Base-by-base conservation (phyloP, 257 asterid genomes). In the Solanum gandarillasii region DNA sequence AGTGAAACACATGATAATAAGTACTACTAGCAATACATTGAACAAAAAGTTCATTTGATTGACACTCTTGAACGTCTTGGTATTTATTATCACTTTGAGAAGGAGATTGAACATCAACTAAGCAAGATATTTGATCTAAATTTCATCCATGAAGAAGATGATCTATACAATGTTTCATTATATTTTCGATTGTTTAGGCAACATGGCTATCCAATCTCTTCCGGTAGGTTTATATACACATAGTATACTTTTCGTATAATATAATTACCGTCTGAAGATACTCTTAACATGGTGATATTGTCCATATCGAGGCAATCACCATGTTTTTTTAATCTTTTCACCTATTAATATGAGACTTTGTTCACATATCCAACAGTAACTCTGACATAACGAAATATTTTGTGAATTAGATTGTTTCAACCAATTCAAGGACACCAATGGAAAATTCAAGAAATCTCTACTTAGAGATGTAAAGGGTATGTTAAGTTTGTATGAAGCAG, bases 1-100 rank as follows among this genome's bases (percentile, higher is more conserved):
- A 76, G 67, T 68, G 20, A 83, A 52, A 39, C 38, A 62, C 38
- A 87, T 82, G 89, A 39, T 87, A 68, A 43, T 12, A 16, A 35
- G 20, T 39, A 35, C 7, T 27, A 79, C 9, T 14, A 16, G 12
- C 12, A 62, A 7, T 83, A 18, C 4, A 6, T 25, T 25, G 11
- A 20, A 6, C 55, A 87, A 18, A 87, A 65, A n/a, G 10, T 82
- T 34, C 12, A 48, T 7, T 41, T 87, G 55, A 87, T 87, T 38
- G 85, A 81, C 71, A 87, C 71, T 18, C 34, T 87, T 31, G 89
- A 83, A 43, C 87, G 87, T 7, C 87, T 87, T 43, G 89, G 89
- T 20, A 35, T 83, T 36, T 87, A 71, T 1, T 82, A 87, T 82
- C 89, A 81, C 41, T 87, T 82, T 83, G 83, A 87, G 35, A 29